phyloP scores from a whole-genome alignment of 2,329 filamentous ascomycete species.

The Hypoxylon rubiginosum region DNA sequence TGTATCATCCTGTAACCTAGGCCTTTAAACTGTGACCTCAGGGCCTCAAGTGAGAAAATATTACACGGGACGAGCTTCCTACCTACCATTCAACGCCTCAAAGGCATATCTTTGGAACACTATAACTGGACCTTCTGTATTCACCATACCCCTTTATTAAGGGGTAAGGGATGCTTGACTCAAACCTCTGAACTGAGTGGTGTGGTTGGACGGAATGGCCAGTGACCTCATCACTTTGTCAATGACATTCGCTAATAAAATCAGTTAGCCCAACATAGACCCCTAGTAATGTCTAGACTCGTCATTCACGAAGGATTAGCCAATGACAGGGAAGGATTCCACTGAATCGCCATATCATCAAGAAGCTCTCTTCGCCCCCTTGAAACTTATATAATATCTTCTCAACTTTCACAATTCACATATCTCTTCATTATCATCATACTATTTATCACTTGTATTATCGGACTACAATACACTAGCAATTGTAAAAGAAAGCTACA shows the following conservation, averaged over 20 bases:
- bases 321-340: neutral
- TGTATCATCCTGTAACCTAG: no score
- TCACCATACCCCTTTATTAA: constrained; percentile 4
- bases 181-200: constrained; percentile 1
- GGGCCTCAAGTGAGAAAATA: no score
- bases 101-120: no score
- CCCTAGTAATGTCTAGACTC: constrained; percentile 11
- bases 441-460: neutral
- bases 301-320: constrained; percentile 3
- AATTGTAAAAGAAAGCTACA: neutral
- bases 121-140: no score
- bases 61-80: no score
- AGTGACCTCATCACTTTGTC: constrained; percentile 35
- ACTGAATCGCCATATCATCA: neutral
- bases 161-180: constrained; percentile 10
- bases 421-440: neutral
- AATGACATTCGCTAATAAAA: constrained; percentile 3
- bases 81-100: no score
- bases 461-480: neutral
- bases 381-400: constrained; percentile 24
- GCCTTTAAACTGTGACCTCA: no score
- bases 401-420: neutral
- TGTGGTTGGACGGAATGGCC: constrained; percentile 13
- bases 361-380: neutral
- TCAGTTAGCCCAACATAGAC: neutral